Evolutionary conservation across 2,329 filamentous ascomycete genomes (phyloP), one percentile per base, ranked within the genome.

Genomic region (Colletotrichum australisinense): DNA sequence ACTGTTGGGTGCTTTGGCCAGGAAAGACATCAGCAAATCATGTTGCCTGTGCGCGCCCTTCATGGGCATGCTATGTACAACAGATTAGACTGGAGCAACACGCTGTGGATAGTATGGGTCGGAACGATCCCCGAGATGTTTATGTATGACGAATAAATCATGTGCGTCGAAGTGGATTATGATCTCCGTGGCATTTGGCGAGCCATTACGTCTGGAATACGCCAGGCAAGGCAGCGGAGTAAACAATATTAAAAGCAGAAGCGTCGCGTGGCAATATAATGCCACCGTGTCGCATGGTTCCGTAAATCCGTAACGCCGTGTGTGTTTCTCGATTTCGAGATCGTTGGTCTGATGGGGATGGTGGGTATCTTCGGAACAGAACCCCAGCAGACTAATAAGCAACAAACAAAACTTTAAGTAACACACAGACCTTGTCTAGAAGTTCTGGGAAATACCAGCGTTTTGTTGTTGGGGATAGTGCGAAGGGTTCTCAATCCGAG

Each of bases 361-460:
- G 24, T 52, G 67, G 71, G 71, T 73, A 73, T 73, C 71, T 71
- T 73, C 38, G 26, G 62, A 73, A 73, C 62, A 35, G 62, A 71
- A 52, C 56, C 67, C 67, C 67, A 73, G 28, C 62, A 66, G 67
- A 62, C 71, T 32, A 46, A 24, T 62, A 30, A 56, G 49, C 55
- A 65, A 62, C 60, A 66, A 70, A 70, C 60, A 38, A 32, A 63
- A 63, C 38, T 28, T n/a, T 32, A 58, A 28, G 5, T 52, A 38
- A 19, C 22, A 35, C 26, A 14, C 7, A 30, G 60, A 30, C 52
- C 42, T 59, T 35, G 6, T 22, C 46, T 90, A 98, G 79, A 99
- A 99, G 83, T 99, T 99, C 84, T 98, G 97, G 38, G 97, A 94
- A 79, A 99, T 98, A 72, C 97, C 97, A 52, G 94, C 94, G 78